A percentile compares a stretch with the other conserved stretches of the same genome.
Conservation (phyloP, 1,139 yeast genomes). For the Candida freyschussii region DNA sequence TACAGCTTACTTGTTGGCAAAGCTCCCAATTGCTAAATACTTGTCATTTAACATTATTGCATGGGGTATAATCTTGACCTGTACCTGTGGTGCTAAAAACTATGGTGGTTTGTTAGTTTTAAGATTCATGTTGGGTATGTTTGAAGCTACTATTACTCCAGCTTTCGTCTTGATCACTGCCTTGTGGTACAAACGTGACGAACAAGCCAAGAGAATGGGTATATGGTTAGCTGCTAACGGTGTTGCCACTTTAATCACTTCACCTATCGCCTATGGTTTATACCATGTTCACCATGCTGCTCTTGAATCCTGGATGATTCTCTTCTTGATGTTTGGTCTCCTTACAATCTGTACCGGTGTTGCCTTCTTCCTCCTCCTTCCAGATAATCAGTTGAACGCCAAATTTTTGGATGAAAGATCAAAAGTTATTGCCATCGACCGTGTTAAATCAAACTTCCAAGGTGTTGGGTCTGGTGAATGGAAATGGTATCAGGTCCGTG, state of each 20-base stretch:
- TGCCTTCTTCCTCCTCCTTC: constrained; percentile 39
- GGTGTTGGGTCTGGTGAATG: constrained; percentile 55
- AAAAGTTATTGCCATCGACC: constrained; percentile 44
- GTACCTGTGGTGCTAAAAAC: constrained; percentile 37
- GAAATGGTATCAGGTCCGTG: constrained; percentile 45
- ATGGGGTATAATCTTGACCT: constrained; percentile 46
- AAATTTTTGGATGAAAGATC: constrained; percentile 50
- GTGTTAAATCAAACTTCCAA: constrained; percentile 43
- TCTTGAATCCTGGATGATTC: constrained; percentile 43
- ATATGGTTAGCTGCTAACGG: constrained; percentile 54
- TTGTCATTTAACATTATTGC: constrained; percentile 30
- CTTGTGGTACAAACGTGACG: constrained; percentile 51
- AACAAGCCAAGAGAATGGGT: constrained; percentile 38
- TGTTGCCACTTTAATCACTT: constrained; percentile 37
- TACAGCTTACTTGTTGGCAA: constrained; percentile 32
- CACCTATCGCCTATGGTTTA: constrained; percentile 47
- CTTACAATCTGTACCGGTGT: constrained; percentile 44
- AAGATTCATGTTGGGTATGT: constrained; percentile 43
- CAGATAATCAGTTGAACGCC: constrained; percentile 45
- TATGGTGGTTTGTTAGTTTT: constrained; percentile 16
- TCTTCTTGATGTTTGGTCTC: constrained; percentile 45
- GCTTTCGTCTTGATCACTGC: constrained; percentile 50
- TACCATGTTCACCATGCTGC: constrained; percentile 32
- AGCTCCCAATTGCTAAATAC: constrained; percentile 37
- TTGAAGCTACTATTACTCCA: constrained; percentile 48